Evolutionary conservation across 2,329 filamentous ascomycete species (phyloP).

Genomic region (Canariomyces notabilis): DNA sequence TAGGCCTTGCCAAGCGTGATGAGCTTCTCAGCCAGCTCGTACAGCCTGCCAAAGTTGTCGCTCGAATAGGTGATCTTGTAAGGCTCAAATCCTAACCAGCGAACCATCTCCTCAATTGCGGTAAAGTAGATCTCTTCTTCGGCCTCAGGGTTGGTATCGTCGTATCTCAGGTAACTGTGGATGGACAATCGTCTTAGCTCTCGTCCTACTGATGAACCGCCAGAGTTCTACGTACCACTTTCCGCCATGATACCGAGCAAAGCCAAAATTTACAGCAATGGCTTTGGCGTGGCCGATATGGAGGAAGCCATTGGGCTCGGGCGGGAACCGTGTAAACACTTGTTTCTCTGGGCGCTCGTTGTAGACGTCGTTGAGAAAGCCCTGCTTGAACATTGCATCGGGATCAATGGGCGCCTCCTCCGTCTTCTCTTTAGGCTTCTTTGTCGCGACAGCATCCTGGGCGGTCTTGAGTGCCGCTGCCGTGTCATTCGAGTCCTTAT

Average conservation of each 20-base stretch:
- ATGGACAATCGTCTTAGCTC: conserved; percentile 1
- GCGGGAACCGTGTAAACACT: conserved; percentile 70
- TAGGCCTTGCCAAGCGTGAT: conserved; percentile 69
- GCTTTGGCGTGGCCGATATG: conserved; percentile 95
- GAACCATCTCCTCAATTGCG: conserved; percentile 61
- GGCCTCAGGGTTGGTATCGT: conserved; percentile 92
- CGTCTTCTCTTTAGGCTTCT: conserved; percentile 23
- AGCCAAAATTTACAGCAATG: conserved; percentile 94
- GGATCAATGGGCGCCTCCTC: conserved; percentile 41
- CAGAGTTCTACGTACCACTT: conserved; percentile 30
- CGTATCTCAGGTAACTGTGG: conserved; percentile 67
- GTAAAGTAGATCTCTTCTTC: conserved; percentile 71
- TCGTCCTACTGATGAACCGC: neutral
- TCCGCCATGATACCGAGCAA: conserved; percentile 78
- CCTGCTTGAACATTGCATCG: conserved; percentile 73
- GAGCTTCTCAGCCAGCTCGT: conserved; percentile 81
- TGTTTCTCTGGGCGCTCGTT: conserved; percentile 58
- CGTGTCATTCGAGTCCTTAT: conserved; percentile 35
- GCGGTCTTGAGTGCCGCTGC: conserved; percentile 32
- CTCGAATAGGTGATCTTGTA: conserved; percentile 77
- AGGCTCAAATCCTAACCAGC: conserved; percentile 81
- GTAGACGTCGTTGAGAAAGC: conserved; percentile 69
- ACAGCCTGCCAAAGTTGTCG: conserved; percentile 84
- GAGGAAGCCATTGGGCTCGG: conserved; percentile 87
- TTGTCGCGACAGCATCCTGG: conserved; percentile 25